phyloP scores from a whole-genome alignment of 805 yeast species.

The Barnettozyma botsteinii region DNA sequence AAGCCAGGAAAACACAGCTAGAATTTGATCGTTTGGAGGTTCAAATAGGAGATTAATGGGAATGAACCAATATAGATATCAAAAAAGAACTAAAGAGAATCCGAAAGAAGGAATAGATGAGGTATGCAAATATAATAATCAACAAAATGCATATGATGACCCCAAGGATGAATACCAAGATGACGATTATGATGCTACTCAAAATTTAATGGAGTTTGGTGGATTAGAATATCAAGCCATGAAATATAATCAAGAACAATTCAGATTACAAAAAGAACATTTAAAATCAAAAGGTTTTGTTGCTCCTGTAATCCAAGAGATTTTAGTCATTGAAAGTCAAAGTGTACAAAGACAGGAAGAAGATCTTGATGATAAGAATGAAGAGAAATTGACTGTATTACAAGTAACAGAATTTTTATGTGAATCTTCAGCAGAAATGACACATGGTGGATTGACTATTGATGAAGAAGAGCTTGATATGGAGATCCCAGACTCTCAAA shows the following conservation, averaged over 20 bases:
- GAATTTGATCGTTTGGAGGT: not conserved
- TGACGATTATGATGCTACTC: slow-evolving; percentile 25
- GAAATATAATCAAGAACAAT: not conserved
- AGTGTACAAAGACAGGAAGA: not conserved
- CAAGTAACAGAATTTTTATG: not conserved
- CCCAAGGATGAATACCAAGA: slow-evolving; percentile 31
- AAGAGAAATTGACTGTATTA: not conserved
- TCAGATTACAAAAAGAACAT: not conserved
- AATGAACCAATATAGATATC: slow-evolving; percentile 5
- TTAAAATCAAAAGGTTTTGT: not conserved
- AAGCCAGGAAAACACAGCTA: not conserved
- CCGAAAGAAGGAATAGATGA: slow-evolving; percentile 16
- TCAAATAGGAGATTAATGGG: slow-evolving; percentile 1
- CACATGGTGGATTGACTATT: not conserved
- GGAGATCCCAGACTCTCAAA: not conserved
- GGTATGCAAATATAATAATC: slow-evolving; percentile 5
- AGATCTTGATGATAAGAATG: not conserved
- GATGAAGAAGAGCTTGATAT: not conserved
- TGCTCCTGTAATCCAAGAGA: not conserved
- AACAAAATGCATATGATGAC: not conserved
- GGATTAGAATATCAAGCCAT: not conserved
- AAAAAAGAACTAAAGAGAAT: not conserved
- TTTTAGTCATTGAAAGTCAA: not conserved
- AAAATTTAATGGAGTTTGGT: not conserved
- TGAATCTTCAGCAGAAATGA: not conserved